Conservation (phyloP, 1,284 basidiomycete genomes). For the Leccinum solheimii region DNA sequence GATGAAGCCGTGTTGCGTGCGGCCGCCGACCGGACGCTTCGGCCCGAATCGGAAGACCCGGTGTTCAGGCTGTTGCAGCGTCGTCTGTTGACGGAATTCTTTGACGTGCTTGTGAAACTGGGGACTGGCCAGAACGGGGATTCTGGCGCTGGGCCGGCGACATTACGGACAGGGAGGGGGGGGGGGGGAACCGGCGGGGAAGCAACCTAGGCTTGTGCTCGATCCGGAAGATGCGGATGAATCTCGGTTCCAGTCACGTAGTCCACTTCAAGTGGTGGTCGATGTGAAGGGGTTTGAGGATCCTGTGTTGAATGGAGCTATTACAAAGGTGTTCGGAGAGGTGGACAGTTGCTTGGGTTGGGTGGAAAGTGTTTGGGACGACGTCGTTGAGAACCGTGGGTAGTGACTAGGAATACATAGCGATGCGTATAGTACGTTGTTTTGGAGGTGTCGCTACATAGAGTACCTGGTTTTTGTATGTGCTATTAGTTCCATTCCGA, state of each 20-base stretch:
- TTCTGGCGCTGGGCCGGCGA: conserved; percentile 33
- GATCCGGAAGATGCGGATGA: conserved; percentile 5
- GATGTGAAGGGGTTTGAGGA: conserved; percentile 48
- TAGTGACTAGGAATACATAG: not conserved
- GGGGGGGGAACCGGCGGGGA: conserved; percentile 24
- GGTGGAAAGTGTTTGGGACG: conserved; percentile 43
- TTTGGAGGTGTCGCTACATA: too few species aligned
- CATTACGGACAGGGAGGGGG: conserved; percentile 47
- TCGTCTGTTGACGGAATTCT: conserved; percentile 48
- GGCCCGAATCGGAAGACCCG: conserved; percentile 53
- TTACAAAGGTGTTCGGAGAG: conserved; percentile 34
- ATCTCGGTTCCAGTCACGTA: not conserved
- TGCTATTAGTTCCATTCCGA: too few species aligned
- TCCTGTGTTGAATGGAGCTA: conserved; percentile 37
- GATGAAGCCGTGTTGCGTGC: conserved; percentile 51
- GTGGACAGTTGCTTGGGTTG: conserved; percentile 40
- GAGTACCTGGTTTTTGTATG: too few species aligned
- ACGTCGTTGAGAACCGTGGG: conserved; percentile 25
- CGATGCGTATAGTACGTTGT: not conserved
- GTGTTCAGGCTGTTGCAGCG: conserved; percentile 63
- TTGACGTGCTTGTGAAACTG: conserved; percentile 34
- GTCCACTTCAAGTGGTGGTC: not conserved
- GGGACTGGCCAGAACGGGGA: conserved; percentile 2
- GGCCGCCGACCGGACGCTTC: conserved; percentile 61
- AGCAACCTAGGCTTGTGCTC: conserved; percentile 30